Evolutionary conservation across 441 rosid species (phyloP).

Genomic region (Populus hybrid): DNA sequence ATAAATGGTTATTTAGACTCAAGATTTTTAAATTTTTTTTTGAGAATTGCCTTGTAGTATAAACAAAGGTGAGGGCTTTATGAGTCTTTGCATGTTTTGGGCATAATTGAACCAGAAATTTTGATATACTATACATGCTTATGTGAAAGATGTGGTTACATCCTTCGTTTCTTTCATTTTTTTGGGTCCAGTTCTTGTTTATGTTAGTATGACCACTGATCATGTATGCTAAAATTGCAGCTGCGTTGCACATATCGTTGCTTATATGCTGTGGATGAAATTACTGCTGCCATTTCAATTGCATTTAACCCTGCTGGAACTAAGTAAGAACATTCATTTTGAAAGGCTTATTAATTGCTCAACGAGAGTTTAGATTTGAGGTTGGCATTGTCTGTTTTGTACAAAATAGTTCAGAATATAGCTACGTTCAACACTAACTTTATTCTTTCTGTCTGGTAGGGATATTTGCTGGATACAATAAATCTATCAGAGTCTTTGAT

Average conservation of each 20-base stretch:
- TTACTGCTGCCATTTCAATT: conserved; percentile 84
- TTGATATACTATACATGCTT: conserved; percentile 1
- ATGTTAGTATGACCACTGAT: conserved; percentile 18
- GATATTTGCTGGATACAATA: conserved; percentile 91
- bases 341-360: not conserved
- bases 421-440: conserved; percentile 5
- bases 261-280: conserved; percentile 94
- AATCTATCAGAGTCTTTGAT: conserved; percentile 77
- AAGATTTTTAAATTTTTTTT: too few relatives aligned
- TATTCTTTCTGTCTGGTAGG: conserved; percentile 39
- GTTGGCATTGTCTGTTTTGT: not conserved
- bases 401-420: not conserved
- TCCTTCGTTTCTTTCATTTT: not conserved
- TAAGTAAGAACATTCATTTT: conserved; percentile 52
- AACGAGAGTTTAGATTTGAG: not conserved
- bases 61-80: not conserved
- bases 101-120: not conserved
- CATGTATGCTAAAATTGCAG: conserved; percentile 41
- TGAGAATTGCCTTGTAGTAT: conserved; percentile 1
- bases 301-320: conserved; percentile 83
- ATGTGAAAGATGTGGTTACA: not conserved
- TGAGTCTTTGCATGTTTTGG: not conserved
- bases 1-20: not conserved
- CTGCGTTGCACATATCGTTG: conserved; percentile 94
- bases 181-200: conserved; percentile 13